Percentiles rank a stretch among this genome's conserved stretches.
These are phyloP conservation scores for Hypoxylon crocopeplum DNA, from an alignment of 495 filamentous ascomycete species.

Conservation along the genomic window DNA sequence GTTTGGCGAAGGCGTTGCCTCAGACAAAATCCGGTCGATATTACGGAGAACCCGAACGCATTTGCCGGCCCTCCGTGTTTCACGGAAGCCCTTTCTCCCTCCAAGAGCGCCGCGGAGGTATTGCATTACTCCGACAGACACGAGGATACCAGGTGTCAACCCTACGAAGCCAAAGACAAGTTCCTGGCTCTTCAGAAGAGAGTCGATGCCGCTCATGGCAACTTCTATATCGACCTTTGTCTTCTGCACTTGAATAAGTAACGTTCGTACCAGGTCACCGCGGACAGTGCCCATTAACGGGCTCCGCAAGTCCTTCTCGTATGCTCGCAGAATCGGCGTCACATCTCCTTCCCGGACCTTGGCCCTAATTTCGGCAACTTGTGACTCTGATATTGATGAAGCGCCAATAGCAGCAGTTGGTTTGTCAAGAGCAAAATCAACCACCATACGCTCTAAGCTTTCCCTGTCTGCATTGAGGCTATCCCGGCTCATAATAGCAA, in stretches of 20 bases:
- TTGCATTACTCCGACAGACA: conserved; percentile 74
- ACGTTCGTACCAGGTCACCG: conserved; percentile 86
- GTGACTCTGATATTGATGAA: conserved; percentile 54
- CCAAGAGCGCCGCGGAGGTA: conserved; percentile 74
- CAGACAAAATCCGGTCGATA: conserved; percentile 80
- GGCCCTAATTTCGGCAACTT: conserved; percentile 72
- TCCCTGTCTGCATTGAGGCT: conserved; percentile 87
- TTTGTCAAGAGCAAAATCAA: conserved; percentile 88
- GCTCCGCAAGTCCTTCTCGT: conserved; percentile 81
- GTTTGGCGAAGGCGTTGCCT: conserved; percentile 64
- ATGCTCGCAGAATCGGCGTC: conserved; percentile 87
- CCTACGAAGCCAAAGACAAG: conserved; percentile 97
- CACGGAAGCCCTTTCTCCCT: conserved; percentile 67
- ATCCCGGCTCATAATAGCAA: conserved; percentile 92
- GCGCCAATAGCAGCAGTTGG: conserved; percentile 57
- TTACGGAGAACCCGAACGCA: conserved; percentile 78
- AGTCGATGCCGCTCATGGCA: conserved; percentile 91
- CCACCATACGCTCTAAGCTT: conserved; percentile 95
- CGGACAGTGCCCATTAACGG: conserved; percentile 80
- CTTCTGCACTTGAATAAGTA: conserved; percentile 97
- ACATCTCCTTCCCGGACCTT: conserved; percentile 91
- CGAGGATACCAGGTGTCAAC: conserved; percentile 86
- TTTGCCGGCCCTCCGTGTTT: conserved; percentile 65
- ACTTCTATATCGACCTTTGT: conserved; percentile 98
- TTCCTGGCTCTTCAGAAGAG: conserved; percentile 92